phyloP scores from a whole-genome alignment of 306 rosid species.

The Erythrophleum fordii region DNA sequence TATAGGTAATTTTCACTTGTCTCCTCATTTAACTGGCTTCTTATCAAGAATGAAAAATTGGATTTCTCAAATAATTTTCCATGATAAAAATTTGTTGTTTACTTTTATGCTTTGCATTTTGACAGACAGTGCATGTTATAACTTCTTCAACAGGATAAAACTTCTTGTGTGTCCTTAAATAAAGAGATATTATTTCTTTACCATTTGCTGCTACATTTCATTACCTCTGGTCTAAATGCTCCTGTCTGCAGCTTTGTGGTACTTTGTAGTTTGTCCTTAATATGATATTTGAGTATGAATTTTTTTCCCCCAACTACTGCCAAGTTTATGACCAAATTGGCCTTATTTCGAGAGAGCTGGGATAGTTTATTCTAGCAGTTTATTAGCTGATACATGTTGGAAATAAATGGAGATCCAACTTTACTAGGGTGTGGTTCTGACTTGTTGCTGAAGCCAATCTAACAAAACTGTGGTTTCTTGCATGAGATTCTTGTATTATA shows the following conservation, averaged over 20 bases:
- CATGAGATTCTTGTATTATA: neutral
- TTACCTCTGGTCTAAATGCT: conserved; percentile 8
- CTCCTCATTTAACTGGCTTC: conserved; percentile 24
- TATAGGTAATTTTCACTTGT: conserved; percentile 50
- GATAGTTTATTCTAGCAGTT: neutral
- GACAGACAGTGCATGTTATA: neutral
- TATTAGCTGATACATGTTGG: neutral
- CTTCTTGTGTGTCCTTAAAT: neutral
- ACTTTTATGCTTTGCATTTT: neutral
- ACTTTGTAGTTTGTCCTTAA: neutral
- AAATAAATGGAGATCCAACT: neutral
- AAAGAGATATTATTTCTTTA: neutral
- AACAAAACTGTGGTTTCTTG: neutral
- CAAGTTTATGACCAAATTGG: conserved; percentile 13
- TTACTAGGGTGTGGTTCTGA: neutral
- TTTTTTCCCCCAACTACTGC: neutral
- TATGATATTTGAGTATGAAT: neutral
- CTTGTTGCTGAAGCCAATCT: neutral
- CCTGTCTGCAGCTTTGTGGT: neutral
- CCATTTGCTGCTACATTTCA: neutral
- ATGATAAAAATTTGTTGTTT: neutral
- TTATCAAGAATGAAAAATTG: conserved; percentile 10
- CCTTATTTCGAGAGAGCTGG: neutral
- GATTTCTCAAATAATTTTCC: conserved; percentile 11
- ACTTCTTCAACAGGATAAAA: conserved; percentile 3